Evolutionary conservation across 345 rosid genomes (phyloP), one percentile per base, ranked within the genome.

Genomic region (Syzygium grande): DNA sequence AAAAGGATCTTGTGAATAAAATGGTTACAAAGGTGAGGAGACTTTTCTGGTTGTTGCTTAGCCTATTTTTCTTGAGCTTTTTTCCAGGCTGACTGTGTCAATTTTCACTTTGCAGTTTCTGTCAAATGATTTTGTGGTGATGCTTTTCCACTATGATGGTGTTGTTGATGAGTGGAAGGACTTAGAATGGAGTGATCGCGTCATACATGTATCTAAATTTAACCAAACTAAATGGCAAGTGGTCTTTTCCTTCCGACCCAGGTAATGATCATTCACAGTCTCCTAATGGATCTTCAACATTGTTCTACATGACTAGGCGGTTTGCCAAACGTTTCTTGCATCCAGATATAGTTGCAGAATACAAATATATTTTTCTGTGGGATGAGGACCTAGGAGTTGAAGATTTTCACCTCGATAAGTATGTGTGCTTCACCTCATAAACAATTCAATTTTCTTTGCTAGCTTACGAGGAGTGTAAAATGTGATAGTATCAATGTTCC

Each of bases 71-170:
- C 38, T 54, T 25, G 23, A 38, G 29, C 79, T 59, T 63, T 84
- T n/a, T 51, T 49, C 34, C 2, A 25, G 51, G 53, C 52, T 86
- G 41, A 65, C 25, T 68, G 16, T 77, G 78, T 86, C 56, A 55
- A n/a, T 79, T 49, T 59, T 55, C 68, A 49, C 58, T 34, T 52
- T 51, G 27, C 21, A n/a, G 99, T 97, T 97, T 89, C 89, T 91
- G 63, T 86, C 92, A 58, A 91, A 92, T 87, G 92, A 93, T 73
- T 96, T 96, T 38, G 92, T 86, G 3, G 92, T 96, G 54, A 95
- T 97, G 96, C 96, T 97, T 89, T 97, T 97, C 92, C 99, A 97
- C 89, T 97, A 97, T 38, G 99, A 97, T 87, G 99, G 98, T 84
- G 51, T 88, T 29, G 94, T 94, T n/a, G 97, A 97, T 52, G 95